phyloP scores from a whole-genome alignment of 2,329 filamentous ascomycete species.

The Microcyclospora tardicrescens region DNA sequence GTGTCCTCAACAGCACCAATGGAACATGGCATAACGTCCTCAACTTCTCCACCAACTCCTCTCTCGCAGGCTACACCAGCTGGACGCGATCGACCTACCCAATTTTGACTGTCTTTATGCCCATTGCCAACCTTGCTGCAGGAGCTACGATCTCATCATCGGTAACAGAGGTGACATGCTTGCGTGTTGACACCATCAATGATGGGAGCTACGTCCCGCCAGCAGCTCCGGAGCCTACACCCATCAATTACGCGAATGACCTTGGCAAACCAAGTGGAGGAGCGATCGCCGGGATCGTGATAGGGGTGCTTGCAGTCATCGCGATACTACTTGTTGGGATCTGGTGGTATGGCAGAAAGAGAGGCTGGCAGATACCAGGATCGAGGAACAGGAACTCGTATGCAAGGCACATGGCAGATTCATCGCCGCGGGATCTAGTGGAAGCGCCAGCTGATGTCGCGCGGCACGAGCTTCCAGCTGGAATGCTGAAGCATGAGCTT shows the following conservation, averaged over 20 bases:
- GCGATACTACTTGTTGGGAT: too few relatives aligned
- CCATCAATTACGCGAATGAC: background rate
- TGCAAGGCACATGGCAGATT: too few relatives aligned
- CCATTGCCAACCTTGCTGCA: background rate
- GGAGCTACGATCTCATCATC: background rate
- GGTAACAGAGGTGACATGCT: constrained; percentile 1
- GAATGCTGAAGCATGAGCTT: too few relatives aligned
- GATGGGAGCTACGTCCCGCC: constrained; percentile 2
- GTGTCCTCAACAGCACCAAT: constrained; percentile 1
- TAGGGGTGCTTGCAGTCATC: too few relatives aligned
- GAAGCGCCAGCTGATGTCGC: too few relatives aligned
- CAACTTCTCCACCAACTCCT: constrained; percentile 2
- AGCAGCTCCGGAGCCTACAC: constrained; percentile 1
- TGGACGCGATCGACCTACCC: background rate
- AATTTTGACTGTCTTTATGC: background rate
- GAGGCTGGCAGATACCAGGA: too few relatives aligned
- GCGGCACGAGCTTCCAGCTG: too few relatives aligned
- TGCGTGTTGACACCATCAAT: constrained; percentile 2
- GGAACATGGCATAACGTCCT: constrained; percentile 2
- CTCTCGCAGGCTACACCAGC: constrained; percentile 1
- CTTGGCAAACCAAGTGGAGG: too few relatives aligned
- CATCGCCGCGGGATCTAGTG: too few relatives aligned
- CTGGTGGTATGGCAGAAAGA: too few relatives aligned
- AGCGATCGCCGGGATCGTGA: too few relatives aligned
- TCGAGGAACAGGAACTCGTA: too few relatives aligned